These are phyloP conservation scores for Fusarium burgessii DNA, from an alignment of 2,329 filamentous ascomycete genomes.

Conservation along the genomic window DNA sequence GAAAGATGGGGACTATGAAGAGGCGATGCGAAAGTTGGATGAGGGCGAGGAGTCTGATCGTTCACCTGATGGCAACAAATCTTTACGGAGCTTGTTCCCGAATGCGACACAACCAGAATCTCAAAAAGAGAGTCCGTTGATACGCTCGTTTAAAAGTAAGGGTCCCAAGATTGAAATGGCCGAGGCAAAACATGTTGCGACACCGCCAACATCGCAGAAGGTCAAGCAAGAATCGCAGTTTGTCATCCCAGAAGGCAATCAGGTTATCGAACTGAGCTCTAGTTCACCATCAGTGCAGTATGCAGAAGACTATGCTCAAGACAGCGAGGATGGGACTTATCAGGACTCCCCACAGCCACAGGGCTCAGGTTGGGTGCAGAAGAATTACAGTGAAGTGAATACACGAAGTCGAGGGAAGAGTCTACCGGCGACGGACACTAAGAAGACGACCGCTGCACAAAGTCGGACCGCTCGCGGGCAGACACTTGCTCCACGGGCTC, in stretches of 20 bases:
- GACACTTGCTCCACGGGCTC: slow-evolving; percentile 36
- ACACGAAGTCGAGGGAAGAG: slow-evolving; percentile 40
- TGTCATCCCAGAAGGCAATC: slow-evolving; percentile 47
- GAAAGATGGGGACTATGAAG: slow-evolving; percentile 56
- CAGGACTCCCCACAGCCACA: slow-evolving; percentile 33
- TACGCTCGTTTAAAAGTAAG: slow-evolving; percentile 14
- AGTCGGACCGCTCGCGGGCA: slow-evolving; percentile 15
- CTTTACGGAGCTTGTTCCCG: slow-evolving; percentile 48
- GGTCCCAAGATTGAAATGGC: not conserved
- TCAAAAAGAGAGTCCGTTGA: not conserved
- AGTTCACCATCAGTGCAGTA: slow-evolving; percentile 40
- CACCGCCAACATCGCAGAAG: slow-evolving; percentile 28
- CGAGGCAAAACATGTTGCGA: slow-evolving; percentile 3
- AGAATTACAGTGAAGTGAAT: slow-evolving; percentile 30
- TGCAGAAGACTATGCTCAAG: slow-evolving; percentile 37
- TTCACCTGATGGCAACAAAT: slow-evolving; percentile 42
- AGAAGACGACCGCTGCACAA: not conserved
- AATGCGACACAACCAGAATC: slow-evolving; percentile 50
- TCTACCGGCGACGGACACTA: slow-evolving; percentile 23
- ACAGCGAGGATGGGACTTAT: slow-evolving; percentile 43
- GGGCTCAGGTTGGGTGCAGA: slow-evolving; percentile 37
- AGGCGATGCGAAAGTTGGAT: slow-evolving; percentile 59
- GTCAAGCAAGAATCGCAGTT: slow-evolving; percentile 40
- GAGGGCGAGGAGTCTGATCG: slow-evolving; percentile 48
- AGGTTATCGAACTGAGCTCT: slow-evolving; percentile 50